Evolutionary conservation across 768 basidiomycete species (phyloP), one percentile per base, ranked within the genome.

Genomic region (Auriscalpium orientale): DNA sequence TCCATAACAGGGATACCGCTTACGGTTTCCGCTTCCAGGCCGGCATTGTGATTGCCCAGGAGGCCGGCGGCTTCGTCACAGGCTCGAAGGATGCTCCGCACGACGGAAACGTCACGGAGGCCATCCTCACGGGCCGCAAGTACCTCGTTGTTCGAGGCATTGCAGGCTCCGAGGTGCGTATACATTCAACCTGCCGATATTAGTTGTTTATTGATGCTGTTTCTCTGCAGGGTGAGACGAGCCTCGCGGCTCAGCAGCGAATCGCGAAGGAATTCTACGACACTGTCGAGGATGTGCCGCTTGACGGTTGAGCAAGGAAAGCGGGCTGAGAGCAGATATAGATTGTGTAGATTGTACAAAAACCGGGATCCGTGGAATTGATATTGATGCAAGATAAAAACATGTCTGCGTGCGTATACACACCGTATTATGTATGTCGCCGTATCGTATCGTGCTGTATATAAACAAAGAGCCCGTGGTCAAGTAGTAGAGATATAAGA

Each of bases 31-130:
- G 18, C 28, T 33, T 58, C 4, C 63, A 83, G 75, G 93, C 95
- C 3, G 95, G 94, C 0, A 84, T 90, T 12, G 85, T 95, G 62
- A 95, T 98, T 58, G 87, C 90, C 0, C 80, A 90, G 58, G 95
- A 95, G 68, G 89, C 95, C 0, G 95, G 95, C 6, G 82, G 87
- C 13, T 72, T 85, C 11, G 83, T 90, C 34, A 85, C 87, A 16
- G 92, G 91, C 36, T 84, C 84, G 49, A 77, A 85, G 51, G 71
- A 68, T 9, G 51, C 61, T 5, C 67, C 68, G 16, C 68, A 71
- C 18, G 67, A 73, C 57, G 72, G 73, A 45, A 79, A 82, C 44
- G 79, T 87, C 12, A 84, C 82, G 3, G 82, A 87, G 56, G 83
- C 81, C 20, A 76, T 92, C 21, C 74, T 93, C 44, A 80, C 77